These are phyloP conservation scores for Didymosphaeria variabile DNA, from an alignment of 2,329 filamentous ascomycete species.

Conservation along the genomic window DNA sequence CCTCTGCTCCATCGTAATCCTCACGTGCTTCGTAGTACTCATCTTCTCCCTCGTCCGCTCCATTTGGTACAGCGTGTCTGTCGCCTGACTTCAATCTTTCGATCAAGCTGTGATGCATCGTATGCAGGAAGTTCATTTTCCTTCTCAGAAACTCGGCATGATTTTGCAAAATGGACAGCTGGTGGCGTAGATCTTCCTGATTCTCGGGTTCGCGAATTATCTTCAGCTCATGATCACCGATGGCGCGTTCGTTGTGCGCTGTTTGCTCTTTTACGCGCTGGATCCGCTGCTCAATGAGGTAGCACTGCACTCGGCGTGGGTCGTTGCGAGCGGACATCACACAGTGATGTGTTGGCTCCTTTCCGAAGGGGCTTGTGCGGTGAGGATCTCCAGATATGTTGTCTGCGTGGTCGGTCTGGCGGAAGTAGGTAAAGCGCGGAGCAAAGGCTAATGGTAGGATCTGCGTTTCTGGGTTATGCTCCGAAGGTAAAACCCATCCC, in stretches of 20 bases:
- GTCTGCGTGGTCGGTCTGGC: constrained; percentile 91
- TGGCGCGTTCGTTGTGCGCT: constrained; percentile 73
- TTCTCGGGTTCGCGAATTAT: constrained; percentile 64
- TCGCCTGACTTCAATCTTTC: constrained; percentile 67
- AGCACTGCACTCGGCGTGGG: constrained; percentile 85
- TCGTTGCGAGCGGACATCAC: constrained; percentile 82
- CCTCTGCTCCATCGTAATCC: constrained; percentile 58
- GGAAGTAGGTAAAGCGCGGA: constrained; percentile 96
- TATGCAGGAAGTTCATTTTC: constrained; percentile 67
- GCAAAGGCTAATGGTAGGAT: constrained; percentile 92
- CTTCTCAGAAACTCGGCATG: constrained; percentile 66
- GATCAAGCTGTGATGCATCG: constrained; percentile 67
- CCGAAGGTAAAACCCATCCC: constrained; percentile 92
- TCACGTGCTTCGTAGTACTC: constrained; percentile 62
- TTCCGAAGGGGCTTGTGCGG: constrained; percentile 86
- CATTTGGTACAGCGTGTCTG: constrained; percentile 55
- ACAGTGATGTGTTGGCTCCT: constrained; percentile 93
- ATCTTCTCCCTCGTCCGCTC: constrained; percentile 55
- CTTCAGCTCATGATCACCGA: constrained; percentile 78
- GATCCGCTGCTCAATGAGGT: constrained; percentile 83
- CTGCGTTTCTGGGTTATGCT: constrained; percentile 90
- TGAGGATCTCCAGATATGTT: constrained; percentile 81
- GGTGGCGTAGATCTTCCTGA: constrained; percentile 61
- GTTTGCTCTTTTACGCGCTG: constrained; percentile 82
- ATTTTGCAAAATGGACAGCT: constrained; percentile 63